Conservation (phyloP, 768 basidiomycete species). For the Scleroderma citrinum region DNA sequence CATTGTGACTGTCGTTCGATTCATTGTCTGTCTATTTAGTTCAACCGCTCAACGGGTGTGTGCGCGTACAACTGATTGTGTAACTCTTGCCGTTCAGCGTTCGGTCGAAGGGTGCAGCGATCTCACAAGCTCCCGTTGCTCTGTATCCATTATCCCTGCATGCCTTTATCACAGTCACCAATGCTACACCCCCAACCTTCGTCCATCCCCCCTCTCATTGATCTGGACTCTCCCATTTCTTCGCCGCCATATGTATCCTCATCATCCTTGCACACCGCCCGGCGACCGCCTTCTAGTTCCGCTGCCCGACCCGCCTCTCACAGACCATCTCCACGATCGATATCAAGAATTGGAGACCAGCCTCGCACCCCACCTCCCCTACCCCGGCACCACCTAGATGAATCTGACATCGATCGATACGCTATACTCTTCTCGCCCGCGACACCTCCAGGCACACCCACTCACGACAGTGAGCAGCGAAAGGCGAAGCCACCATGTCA, state of each 20-base stretch:
- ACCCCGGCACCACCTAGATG: slow-evolving; percentile 11
- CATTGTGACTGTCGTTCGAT: no score
- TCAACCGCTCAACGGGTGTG: no score
- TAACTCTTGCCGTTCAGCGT: no score
- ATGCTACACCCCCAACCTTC: not conserved
- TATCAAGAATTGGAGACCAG: slow-evolving; percentile 19
- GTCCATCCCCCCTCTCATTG: slow-evolving; percentile 1
- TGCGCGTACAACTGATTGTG: no score
- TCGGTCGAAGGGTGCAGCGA: no score
- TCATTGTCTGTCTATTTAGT: no score
- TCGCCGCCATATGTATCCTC: not conserved
- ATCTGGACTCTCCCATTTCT: not conserved
- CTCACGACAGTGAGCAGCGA: not conserved
- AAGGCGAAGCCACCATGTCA: not conserved
- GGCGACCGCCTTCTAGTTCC: not conserved
- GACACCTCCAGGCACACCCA: slow-evolving; percentile 25
- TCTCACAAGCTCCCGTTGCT: no score
- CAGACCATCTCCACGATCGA: slow-evolving; percentile 15
- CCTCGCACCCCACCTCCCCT: not conserved
- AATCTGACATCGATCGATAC: slow-evolving; percentile 34
- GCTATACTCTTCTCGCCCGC: slow-evolving; percentile 40
- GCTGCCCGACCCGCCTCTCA: not conserved
- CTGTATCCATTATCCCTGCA: not conserved
- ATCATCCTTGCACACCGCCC: not conserved
- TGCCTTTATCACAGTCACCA: not conserved